phyloP scores from a whole-genome alignment of 495 filamentous ascomycete species.

The Margaritispora aquatica region DNA sequence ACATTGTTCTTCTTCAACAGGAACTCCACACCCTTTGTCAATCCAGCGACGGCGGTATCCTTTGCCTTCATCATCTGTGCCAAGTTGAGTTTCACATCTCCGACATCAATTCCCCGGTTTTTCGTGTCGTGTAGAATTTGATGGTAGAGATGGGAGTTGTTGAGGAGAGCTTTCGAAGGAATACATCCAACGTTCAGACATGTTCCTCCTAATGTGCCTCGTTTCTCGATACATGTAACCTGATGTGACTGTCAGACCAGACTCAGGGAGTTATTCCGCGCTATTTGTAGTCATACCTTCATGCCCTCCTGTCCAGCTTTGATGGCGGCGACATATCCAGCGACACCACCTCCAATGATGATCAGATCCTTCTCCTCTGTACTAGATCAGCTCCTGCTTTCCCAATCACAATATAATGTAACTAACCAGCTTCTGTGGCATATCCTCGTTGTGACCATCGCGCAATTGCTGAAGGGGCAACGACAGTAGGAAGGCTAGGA shows the following conservation, averaged over 20 bases:
- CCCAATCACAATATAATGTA: not conserved
- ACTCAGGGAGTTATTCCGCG: not conserved
- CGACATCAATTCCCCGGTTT: slow-evolving; percentile 92
- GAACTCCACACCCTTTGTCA: slow-evolving; percentile 97
- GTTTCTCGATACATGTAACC: slow-evolving; percentile 98
- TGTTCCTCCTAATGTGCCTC: slow-evolving; percentile 88
- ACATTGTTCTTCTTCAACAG: slow-evolving; percentile 98
- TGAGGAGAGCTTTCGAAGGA: slow-evolving; percentile 97
- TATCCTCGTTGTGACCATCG: slow-evolving; percentile 63
- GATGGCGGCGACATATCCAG: slow-evolving; percentile 98
- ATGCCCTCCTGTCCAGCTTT: slow-evolving; percentile 97
- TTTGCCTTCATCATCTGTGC: slow-evolving; percentile 97
- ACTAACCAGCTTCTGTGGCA: slow-evolving; percentile 74
- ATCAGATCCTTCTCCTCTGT: slow-evolving; percentile 86
- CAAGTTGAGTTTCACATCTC: slow-evolving; percentile 94
- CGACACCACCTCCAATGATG: slow-evolving; percentile 95
- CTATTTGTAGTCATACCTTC: slow-evolving; percentile 56
- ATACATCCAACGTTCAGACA: slow-evolving; percentile 99
- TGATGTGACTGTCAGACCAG: slow-evolving; percentile 32
- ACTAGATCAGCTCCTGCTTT: slow-evolving; percentile 13
- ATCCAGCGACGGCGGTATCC: slow-evolving; percentile 76
- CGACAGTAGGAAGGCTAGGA: slow-evolving; percentile 48
- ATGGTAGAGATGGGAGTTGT: slow-evolving; percentile 99
- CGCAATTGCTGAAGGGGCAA: slow-evolving; percentile 47
- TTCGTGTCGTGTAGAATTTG: slow-evolving; percentile 95